phyloP scores from a whole-genome alignment of 768 basidiomycete species.

The Lentinula detonsa region DNA sequence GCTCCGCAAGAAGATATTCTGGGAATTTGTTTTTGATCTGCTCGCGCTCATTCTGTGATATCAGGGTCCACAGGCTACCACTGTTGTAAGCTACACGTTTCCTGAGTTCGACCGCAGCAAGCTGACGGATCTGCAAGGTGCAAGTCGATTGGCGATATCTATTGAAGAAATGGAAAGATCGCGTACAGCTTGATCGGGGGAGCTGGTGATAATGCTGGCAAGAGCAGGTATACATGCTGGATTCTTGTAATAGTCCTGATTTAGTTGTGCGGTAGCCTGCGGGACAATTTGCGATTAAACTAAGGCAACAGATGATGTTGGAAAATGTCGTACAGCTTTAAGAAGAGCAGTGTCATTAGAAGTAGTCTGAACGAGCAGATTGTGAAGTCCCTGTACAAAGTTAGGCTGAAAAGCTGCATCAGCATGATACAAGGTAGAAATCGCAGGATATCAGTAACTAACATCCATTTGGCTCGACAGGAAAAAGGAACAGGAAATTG shows the following conservation, averaged over 20 bases:
- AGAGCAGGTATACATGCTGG: constrained; percentile 88
- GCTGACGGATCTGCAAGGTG: constrained; percentile 77
- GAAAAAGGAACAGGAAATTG: constrained; percentile 9
- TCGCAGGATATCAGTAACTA: constrained; percentile 16
- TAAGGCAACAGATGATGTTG: constrained; percentile 9
- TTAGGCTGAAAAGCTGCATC: constrained; percentile 40
- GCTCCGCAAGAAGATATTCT: constrained; percentile 69
- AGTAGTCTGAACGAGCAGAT: constrained; percentile 78
- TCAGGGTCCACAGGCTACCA: constrained; percentile 75
- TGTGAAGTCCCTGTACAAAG: constrained; percentile 78
- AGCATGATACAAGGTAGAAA: constrained; percentile 8
- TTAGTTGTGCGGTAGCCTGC: constrained; percentile 82
- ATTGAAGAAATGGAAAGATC: constrained; percentile 4
- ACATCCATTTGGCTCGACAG: constrained; percentile 41
- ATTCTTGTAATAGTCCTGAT: constrained; percentile 90
- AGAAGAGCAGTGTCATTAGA: constrained; percentile 85
- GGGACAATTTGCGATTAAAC: constrained; percentile 2
- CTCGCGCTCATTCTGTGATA: constrained; percentile 61
- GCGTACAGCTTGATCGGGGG: constrained; percentile 80
- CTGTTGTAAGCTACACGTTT: constrained; percentile 84
- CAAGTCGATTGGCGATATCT: constrained; percentile 1
- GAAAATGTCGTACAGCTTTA: constrained; percentile 65
- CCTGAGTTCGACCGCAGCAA: constrained; percentile 93
- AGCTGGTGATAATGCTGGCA: constrained; percentile 77
- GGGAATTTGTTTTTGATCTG: constrained; percentile 85